Conservation (phyloP, 352 stramenopile species). For the Phytophthora kernoviae region DNA sequence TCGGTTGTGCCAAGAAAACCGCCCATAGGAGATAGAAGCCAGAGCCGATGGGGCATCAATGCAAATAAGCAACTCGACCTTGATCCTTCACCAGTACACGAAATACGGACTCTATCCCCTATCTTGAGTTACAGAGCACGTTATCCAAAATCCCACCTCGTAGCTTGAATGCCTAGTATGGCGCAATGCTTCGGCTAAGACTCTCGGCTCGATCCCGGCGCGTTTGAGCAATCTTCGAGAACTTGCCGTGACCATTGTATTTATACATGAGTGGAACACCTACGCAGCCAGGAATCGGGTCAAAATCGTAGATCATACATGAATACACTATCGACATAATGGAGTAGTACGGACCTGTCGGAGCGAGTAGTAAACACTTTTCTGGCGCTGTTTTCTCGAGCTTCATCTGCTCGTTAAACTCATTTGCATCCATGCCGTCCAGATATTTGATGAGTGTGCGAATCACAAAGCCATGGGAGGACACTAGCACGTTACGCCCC, state of each 20-base stretch:
- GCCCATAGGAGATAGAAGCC: conserved; percentile 38
- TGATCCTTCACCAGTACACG: conserved; percentile 16
- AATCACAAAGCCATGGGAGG: conserved; percentile 85
- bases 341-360: conserved; percentile 50
- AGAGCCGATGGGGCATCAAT: conserved; percentile 25
- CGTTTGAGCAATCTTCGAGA: conserved; percentile 73
- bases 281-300: conserved; percentile 10
- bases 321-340: neutral
- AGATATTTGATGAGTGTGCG: conserved; percentile 86
- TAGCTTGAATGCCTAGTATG: conserved; percentile 50
- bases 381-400: conserved; percentile 81
- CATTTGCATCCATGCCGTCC: conserved; percentile 74
- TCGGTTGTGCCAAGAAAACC: conserved; percentile 15
- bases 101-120: conserved; percentile 20
- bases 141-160: conserved; percentile 3
- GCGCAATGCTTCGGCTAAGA: conserved; percentile 68
- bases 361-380: conserved; percentile 72
- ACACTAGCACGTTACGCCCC: conserved; percentile 80
- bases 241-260: conserved; percentile 66
- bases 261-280: conserved; percentile 86
- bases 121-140: neutral
- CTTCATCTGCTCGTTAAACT: conserved; percentile 85
- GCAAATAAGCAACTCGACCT: conserved; percentile 31
- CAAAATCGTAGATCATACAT: neutral
- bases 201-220: conserved; percentile 76